Conservation (phyloP, 2,329 filamentous ascomycete species). For the Trichoderma sp. region DNA sequence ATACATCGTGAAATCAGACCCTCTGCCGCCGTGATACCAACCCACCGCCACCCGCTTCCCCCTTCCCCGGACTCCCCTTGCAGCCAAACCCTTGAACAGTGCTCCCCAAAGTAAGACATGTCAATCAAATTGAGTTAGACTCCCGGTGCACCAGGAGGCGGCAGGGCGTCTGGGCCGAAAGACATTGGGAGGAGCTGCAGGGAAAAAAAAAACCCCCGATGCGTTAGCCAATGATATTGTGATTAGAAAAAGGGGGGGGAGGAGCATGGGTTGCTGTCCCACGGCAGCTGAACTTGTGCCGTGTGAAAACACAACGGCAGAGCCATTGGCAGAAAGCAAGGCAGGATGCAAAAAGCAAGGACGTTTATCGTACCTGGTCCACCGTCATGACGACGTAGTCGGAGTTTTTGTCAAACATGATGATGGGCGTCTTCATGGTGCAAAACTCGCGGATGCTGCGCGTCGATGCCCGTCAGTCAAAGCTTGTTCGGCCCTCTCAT, state of each 20-base stretch:
- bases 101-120: slow-evolving; percentile 1
- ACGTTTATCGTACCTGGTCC: slow-evolving; percentile 56
- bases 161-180: slow-evolving; percentile 65
- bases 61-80: slow-evolving; percentile 1
- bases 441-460: slow-evolving; percentile 76
- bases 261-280: neutral
- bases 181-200: slow-evolving; percentile 66
- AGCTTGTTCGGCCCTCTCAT: slow-evolving; percentile 1
- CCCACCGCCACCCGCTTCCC: neutral
- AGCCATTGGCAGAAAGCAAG: no score
- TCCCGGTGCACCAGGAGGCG: slow-evolving; percentile 38
- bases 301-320: neutral
- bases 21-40: neutral
- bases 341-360: neutral
- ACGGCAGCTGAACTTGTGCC: neutral
- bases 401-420: slow-evolving; percentile 89
- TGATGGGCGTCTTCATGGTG: slow-evolving; percentile 68
- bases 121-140: neutral
- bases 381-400: slow-evolving; percentile 71
- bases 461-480: slow-evolving; percentile 22
- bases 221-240: slow-evolving; percentile 23
- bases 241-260: no score
- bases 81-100: slow-evolving; percentile 2
- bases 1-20: neutral
- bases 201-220: neutral